These are phyloP conservation scores for Kazachstania kunashirensis DNA, from an alignment of 805 yeast genomes.

Conservation along the genomic window DNA sequence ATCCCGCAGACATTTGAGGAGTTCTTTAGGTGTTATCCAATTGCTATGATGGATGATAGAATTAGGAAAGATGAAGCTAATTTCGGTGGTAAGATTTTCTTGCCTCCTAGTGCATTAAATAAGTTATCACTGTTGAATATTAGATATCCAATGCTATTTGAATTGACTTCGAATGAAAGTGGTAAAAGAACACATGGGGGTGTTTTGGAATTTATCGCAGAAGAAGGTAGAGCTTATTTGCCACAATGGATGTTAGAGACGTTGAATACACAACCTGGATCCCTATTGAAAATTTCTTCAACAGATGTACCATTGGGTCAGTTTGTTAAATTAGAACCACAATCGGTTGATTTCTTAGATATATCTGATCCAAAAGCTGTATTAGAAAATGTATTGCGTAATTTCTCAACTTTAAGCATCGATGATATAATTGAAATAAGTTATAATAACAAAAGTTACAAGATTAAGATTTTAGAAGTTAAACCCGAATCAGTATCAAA, in stretches of 20 bases:
- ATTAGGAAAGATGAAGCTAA: slow-evolving; percentile 68
- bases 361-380: slow-evolving; percentile 96
- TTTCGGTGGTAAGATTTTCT: slow-evolving; percentile 89
- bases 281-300: slow-evolving; percentile 63
- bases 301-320: slow-evolving; percentile 78
- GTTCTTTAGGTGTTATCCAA: slow-evolving; percentile 85
- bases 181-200: slow-evolving; percentile 72
- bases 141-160: slow-evolving; percentile 92
- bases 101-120: slow-evolving; percentile 88
- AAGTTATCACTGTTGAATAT: slow-evolving; percentile 84
- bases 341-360: slow-evolving; percentile 83
- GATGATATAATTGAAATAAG: slow-evolving; percentile 76
- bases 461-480: slow-evolving; percentile 76
- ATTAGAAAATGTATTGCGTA: slow-evolving; percentile 80
- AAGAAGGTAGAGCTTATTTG: slow-evolving; percentile 88
- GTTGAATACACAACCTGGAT: slow-evolving; percentile 62
- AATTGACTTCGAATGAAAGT: slow-evolving; percentile 57
- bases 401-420: slow-evolving; percentile 78
- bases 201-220: slow-evolving; percentile 91
- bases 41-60: slow-evolving; percentile 77
- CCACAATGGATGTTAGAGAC: slow-evolving; percentile 97
- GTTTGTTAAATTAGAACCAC: slow-evolving; percentile 92
- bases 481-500: slow-evolving; percentile 59
- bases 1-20: slow-evolving; percentile 59
- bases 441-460: slow-evolving; percentile 71